phyloP scores from a whole-genome alignment of 1,284 basidiomycete species.

The Binderoboletus segoi region DNA sequence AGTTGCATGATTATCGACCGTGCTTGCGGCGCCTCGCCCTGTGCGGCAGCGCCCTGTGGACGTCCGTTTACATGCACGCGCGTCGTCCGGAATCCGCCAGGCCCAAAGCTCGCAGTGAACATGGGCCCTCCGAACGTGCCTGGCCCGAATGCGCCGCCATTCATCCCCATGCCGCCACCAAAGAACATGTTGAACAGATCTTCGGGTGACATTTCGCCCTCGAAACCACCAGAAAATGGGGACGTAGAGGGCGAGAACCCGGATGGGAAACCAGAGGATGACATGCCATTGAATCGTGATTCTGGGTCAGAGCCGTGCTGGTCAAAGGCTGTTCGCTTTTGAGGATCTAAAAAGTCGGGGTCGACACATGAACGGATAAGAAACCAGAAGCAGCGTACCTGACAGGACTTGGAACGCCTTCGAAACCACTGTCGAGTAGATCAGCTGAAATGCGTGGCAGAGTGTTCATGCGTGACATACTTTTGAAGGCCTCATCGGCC shows the following conservation, averaged over 20 bases:
- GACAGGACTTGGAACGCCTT: constrained; percentile 97
- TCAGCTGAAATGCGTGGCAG: constrained; percentile 6
- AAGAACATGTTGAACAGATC: constrained; percentile 99
- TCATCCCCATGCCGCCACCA: constrained; percentile 55
- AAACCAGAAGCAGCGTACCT: constrained; percentile 66
- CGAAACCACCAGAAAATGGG: constrained; percentile 62
- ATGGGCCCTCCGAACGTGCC: constrained; percentile 52
- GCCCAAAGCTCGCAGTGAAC: constrained; percentile 78
- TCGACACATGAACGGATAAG: constrained; percentile 5
- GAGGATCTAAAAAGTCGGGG: constrained; percentile 58
- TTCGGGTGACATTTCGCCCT: constrained; percentile 90
- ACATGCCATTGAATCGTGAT: constrained; percentile 71
- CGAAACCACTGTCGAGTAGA: constrained; percentile 78
- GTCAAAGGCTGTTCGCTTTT: constrained; percentile 92
- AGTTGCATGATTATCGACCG: constrained; percentile 80
- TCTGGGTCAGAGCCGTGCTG: constrained; percentile 86
- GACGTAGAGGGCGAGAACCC: constrained; percentile 48
- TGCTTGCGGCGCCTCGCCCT: constrained; percentile 42
- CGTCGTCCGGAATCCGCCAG: constrained; percentile 73
- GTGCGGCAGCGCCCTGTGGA: constrained; percentile 37
- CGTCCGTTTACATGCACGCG: constrained; percentile 48
- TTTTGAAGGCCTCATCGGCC: constrained; percentile 98
- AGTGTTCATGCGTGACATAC: constrained; percentile 50
- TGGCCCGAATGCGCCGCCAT: constrained; percentile 45
- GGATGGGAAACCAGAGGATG: constrained; percentile 55